Conservation (phyloP, 2,329 filamentous ascomycete species). For the Trichophaea hybrida region DNA sequence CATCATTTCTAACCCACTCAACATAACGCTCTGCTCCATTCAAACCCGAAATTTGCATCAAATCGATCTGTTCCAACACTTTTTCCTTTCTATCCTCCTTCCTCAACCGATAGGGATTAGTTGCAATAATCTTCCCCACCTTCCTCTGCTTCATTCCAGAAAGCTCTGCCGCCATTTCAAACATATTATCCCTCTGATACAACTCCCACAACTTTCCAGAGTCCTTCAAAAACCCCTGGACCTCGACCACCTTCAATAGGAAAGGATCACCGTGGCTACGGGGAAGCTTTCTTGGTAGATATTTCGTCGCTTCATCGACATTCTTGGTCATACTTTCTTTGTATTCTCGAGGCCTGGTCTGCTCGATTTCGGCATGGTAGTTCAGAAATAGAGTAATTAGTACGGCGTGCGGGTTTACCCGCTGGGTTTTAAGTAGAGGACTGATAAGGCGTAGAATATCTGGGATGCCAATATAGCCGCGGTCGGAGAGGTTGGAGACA, state of each 20-base stretch:
- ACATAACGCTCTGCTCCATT: conserved; percentile 10
- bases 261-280: not conserved
- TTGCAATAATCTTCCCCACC: not conserved
- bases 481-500: conserved; percentile 34
- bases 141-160: not conserved
- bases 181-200: not conserved
- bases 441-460: conserved; percentile 26
- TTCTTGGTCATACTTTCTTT: not conserved
- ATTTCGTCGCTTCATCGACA: not conserved
- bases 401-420: conserved; percentile 32
- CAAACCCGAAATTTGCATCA: conserved; percentile 1
- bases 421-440: conserved; percentile 29
- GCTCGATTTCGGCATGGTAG: not conserved
- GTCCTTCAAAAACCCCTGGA: not conserved
- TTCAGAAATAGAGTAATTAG: conserved; percentile 34
- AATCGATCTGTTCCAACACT: not conserved
- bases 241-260: not conserved
- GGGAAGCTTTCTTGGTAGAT: not conserved
- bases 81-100: not conserved
- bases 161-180: not conserved
- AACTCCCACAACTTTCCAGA: not conserved
- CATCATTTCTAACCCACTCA: not conserved
- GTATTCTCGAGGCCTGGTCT: not conserved
- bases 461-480: not conserved
- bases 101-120: not conserved